A percentile compares a stretch with the other conserved stretches of the same genome.
Conservation (phyloP, 208 protist species). For the Phytomonas serpens region DNA sequence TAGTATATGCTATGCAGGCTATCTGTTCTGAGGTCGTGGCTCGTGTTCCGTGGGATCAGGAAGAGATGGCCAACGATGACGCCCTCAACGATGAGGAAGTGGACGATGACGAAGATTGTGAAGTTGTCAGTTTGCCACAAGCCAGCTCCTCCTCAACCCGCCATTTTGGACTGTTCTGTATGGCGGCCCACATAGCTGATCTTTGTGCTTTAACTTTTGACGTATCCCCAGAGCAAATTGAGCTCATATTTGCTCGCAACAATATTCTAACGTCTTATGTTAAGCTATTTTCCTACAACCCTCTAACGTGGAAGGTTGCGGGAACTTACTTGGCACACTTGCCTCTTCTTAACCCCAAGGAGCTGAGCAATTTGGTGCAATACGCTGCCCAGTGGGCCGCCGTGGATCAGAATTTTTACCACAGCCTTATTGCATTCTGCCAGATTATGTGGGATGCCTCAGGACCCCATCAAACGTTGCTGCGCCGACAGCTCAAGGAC, state of each 20-base stretch:
- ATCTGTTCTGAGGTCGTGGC: neutral
- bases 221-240: constrained; percentile 26
- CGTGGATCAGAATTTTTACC: constrained; percentile 26
- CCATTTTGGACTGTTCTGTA: constrained; percentile 38
- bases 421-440: constrained; percentile 37
- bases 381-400: constrained; percentile 22
- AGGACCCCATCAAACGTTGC: constrained; percentile 29
- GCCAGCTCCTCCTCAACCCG: constrained; percentile 11
- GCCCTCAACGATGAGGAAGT: constrained; percentile 14
- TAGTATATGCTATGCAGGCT: constrained; percentile 28
- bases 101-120: constrained; percentile 18
- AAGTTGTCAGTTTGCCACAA: constrained; percentile 13
- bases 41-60: neutral
- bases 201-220: constrained; percentile 41
- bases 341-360: constrained; percentile 50
- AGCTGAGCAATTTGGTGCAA: constrained; percentile 32
- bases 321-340: constrained; percentile 61
- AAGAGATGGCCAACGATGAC: neutral
- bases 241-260: constrained; percentile 58
- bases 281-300: constrained; percentile 31
- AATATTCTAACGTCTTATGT: constrained; percentile 33
- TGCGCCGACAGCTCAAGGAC: constrained; percentile 29
- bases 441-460: constrained; percentile 32
- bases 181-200: constrained; percentile 77
- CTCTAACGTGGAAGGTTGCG: constrained; percentile 48